phyloP scores from a whole-genome alignment of 805 yeast genomes.

The Zygosaccharomyces rouxii region DNA sequence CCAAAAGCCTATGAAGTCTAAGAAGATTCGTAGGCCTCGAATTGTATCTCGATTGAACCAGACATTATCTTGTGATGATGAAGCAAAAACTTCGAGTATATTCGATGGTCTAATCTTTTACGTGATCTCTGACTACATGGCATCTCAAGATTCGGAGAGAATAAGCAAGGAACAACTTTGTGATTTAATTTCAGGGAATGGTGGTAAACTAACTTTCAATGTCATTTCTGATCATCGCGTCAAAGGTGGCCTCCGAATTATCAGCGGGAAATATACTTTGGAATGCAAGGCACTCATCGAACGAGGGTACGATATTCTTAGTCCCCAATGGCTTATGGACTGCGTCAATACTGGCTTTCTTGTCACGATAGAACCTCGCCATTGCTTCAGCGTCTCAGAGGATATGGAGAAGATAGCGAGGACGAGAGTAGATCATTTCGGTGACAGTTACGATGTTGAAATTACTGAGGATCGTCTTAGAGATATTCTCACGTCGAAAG shows the following conservation, averaged over 20 bases:
- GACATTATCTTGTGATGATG: neutral
- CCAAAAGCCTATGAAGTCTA: slow-evolving; percentile 28
- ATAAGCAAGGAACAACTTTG: slow-evolving; percentile 37
- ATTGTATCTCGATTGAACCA: slow-evolving; percentile 9
- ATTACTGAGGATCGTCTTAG: slow-evolving; percentile 16
- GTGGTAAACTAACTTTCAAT: slow-evolving; percentile 46
- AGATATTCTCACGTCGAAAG: slow-evolving; percentile 13
- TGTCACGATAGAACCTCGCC: slow-evolving; percentile 57
- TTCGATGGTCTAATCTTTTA: slow-evolving; percentile 47
- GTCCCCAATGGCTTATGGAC: slow-evolving; percentile 70
- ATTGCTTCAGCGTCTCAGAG: slow-evolving; percentile 45
- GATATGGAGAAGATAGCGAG: slow-evolving; percentile 25
- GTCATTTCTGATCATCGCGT: slow-evolving; percentile 21
- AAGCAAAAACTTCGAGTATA: slow-evolving; percentile 30
- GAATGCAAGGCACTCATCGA: slow-evolving; percentile 39
- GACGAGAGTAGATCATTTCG: slow-evolving; percentile 50
- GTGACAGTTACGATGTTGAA: slow-evolving; percentile 49
- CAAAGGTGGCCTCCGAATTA: slow-evolving; percentile 23
- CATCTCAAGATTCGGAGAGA: slow-evolving; percentile 20
- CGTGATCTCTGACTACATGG: slow-evolving; percentile 49
- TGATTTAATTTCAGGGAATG: slow-evolving; percentile 41
- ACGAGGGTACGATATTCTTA: slow-evolving; percentile 57
- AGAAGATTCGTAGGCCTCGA: slow-evolving; percentile 32
- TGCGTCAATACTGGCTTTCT: slow-evolving; percentile 38
- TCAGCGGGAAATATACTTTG: slow-evolving; percentile 40